These are phyloP conservation scores for Phyllosticta citriasiana DNA, from an alignment of 2,329 filamentous ascomycete genomes.

Conservation along the genomic window DNA sequence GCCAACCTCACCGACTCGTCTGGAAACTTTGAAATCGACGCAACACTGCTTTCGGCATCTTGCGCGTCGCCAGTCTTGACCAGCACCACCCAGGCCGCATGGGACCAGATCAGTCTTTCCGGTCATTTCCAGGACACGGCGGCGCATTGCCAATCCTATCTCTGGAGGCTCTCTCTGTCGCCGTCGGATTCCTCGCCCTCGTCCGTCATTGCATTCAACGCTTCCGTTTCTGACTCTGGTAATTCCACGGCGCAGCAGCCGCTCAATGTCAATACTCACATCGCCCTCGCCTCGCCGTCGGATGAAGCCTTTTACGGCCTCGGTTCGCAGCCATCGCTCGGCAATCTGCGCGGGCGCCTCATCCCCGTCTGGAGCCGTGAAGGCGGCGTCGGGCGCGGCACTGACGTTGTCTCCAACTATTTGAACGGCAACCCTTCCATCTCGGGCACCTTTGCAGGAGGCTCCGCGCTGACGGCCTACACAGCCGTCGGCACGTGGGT, in stretches of 20 bases:
- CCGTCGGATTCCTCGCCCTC: not conserved
- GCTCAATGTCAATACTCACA: conserved; percentile 13
- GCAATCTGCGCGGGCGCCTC: conserved; percentile 19
- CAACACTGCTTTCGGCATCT: not conserved
- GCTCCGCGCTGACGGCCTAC: conserved; percentile 25
- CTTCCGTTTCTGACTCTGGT: not conserved
- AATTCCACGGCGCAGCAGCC: not conserved
- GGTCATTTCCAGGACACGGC: conserved; percentile 2
- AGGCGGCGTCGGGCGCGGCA: conserved; percentile 21
- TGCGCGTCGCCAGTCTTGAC: conserved; percentile 1
- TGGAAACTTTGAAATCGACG: conserved; percentile 9
- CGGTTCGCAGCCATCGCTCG: conserved; percentile 18
- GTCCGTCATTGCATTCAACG: not conserved
- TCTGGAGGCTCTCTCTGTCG: not conserved
- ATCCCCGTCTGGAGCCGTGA: conserved; percentile 20
- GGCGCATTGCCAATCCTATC: not conserved
- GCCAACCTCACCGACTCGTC: conserved; percentile 9
- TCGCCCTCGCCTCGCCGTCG: conserved; percentile 14
- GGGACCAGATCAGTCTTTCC: not conserved
- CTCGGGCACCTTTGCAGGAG: conserved; percentile 17
- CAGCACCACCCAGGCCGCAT: not conserved
- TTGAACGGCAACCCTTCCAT: conserved; percentile 14
- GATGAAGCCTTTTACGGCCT: conserved; percentile 20
- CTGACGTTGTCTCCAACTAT: conserved; percentile 17
- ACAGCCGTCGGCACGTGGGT: conserved; percentile 25